phyloP scores from a whole-genome alignment of 2,329 filamentous ascomycete species.

The Elsinoe ampelina region DNA sequence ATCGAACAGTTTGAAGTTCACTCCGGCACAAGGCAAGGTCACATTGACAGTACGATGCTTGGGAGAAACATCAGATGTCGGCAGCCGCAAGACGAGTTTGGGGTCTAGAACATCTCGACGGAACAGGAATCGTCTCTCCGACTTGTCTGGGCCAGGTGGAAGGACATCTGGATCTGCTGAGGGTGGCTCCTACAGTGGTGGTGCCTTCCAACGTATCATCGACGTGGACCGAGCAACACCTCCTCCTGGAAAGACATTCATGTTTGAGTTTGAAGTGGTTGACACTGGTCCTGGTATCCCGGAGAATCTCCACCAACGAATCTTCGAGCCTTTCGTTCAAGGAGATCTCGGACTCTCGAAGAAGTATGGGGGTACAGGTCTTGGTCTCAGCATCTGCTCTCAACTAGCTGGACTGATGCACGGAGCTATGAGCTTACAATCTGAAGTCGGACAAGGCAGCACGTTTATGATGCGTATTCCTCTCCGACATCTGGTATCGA shows the following conservation, averaged over 20 bases:
- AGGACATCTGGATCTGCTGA: slow-evolving; percentile 6
- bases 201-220: slow-evolving; percentile 25
- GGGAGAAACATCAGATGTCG: slow-evolving; percentile 45
- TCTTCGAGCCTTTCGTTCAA: slow-evolving; percentile 92
- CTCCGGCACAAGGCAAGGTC: slow-evolving; percentile 65
- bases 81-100: slow-evolving; percentile 34
- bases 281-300: slow-evolving; percentile 84
- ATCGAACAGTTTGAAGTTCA: slow-evolving; percentile 88
- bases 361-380: slow-evolving; percentile 79
- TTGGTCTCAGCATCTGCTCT: slow-evolving; percentile 81
- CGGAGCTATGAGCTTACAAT: slow-evolving; percentile 63
- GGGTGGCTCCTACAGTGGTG: slow-evolving; percentile 2
- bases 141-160: slow-evolving; percentile 18
- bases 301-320: slow-evolving; percentile 63
- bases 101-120: slow-evolving; percentile 32
- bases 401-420: slow-evolving; percentile 79
- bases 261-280: slow-evolving; percentile 81
- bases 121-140: slow-evolving; percentile 17
- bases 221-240: slow-evolving; percentile 30
- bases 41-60: slow-evolving; percentile 66
- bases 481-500: slow-evolving; percentile 63
- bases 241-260: slow-evolving; percentile 56
- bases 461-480: slow-evolving; percentile 78
- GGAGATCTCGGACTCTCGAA: slow-evolving; percentile 83
- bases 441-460: slow-evolving; percentile 63